Evolutionary conservation across 805 yeast genomes (phyloP), one percentile per base, ranked within the genome.

Genomic region (Blastobotrys mokoenaii): DNA sequence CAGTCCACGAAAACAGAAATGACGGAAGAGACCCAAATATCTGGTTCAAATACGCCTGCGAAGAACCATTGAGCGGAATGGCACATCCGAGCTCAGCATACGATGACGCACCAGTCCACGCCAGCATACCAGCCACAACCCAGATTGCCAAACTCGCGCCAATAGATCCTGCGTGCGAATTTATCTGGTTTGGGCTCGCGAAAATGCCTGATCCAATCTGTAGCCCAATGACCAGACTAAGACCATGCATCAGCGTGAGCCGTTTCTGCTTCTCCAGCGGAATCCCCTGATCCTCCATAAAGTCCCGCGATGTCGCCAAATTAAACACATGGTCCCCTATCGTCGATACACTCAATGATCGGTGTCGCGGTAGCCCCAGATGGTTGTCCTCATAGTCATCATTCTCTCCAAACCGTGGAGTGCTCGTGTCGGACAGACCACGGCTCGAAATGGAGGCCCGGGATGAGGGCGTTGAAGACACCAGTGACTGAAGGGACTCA

Each of bases 201-300:
- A 68, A 68, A 32, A 68, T 68, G 6, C 72, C 72, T 2, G 71
- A 66, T 7, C 72, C 72, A n/a, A 68, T 62, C 44, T 67, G 71
- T n/a, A 68, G 55, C 4, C 72, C 71, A 17, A 68, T 52, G 2
- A 68, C 70, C 11, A 68, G 55, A 2, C 63, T 62, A 18, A 68
- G 55, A 7, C 72, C 71, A 44, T 65, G 61, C 12, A 60, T 34
- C 41, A 56, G 53, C 11, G 51, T 59, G 14, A 64, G 48, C 16
- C 54, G 46, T 38, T 58, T 58, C 43, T 52, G 59, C 27, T 51
- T 60, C 45, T 61, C 65, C 32, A 60, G 47, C 14, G 62, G 58
- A 17, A 48, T 47, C 15, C 44, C 52, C 15, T 47, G 47, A 11
- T 41, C 34, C 42, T 35, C 43, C 29, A 35, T 32, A 14, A 35